Conservation (phyloP, 345 rosid genomes). For the Lepidium sativum region DNA sequence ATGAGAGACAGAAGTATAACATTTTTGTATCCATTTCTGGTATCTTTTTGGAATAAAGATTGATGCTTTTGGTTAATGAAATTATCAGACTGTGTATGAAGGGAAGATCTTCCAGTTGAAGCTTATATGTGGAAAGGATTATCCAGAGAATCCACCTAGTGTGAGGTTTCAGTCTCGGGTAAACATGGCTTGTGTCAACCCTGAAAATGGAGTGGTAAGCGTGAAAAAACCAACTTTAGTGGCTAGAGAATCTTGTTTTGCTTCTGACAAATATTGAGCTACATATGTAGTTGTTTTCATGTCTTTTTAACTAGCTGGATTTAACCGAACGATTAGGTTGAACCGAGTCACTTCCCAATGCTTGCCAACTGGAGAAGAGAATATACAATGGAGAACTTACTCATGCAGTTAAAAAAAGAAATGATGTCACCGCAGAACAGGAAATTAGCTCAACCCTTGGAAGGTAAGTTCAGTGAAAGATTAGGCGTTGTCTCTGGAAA, state of each 20-base stretch:
- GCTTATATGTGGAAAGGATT: conserved; percentile 90
- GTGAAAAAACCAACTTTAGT: background rate
- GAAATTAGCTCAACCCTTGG: conserved; percentile 62
- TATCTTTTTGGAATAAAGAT: background rate
- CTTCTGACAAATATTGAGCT: background rate
- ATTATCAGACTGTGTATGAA: conserved; percentile 67
- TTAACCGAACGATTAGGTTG: conserved; percentile 36
- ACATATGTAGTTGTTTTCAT: background rate
- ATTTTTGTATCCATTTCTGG: background rate
- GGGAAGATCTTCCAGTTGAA: conserved; percentile 87
- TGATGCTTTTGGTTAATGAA: background rate
- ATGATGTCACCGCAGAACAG: conserved; percentile 67
- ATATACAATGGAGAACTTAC: conserved; percentile 63
- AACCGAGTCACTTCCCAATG: conserved; percentile 55
- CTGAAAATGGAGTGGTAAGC: conserved; percentile 84
- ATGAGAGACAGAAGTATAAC: background rate
- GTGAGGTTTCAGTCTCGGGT: conserved; percentile 84
- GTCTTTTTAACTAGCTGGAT: background rate
- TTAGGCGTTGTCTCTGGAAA: background rate
- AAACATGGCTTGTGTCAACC: conserved; percentile 81
- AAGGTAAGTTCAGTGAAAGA: conserved; percentile 26
- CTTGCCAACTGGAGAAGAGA: conserved; percentile 63
- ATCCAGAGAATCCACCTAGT: conserved; percentile 82
- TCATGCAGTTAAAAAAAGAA: conserved; percentile 59
- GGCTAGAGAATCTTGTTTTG: background rate